phyloP scores from a whole-genome alignment of 305 asterid genomes.

The Coffea humblotiana region DNA sequence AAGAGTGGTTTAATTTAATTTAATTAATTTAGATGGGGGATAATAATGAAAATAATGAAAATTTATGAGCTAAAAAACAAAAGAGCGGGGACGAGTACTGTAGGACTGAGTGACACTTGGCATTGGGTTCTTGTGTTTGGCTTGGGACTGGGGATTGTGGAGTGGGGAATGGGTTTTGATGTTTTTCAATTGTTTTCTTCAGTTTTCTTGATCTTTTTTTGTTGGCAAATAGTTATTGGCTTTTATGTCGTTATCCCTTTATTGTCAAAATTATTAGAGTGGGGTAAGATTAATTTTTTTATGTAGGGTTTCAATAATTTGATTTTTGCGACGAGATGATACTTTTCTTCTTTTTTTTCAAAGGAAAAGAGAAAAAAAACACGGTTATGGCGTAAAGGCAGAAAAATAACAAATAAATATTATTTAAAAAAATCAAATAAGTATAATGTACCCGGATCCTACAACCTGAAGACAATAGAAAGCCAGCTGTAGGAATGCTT shows the following conservation, averaged over 20 bases:
- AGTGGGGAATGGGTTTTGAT: too few relatives aligned
- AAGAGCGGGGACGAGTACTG: not conserved
- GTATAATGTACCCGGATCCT: too few relatives aligned
- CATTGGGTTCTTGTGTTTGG: not conserved
- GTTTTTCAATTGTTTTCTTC: not conserved
- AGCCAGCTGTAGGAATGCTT: too few relatives aligned
- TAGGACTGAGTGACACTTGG: not conserved
- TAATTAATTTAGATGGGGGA: not conserved
- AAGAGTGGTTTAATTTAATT: not conserved
- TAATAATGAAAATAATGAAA: not conserved
- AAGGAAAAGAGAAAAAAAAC: too few relatives aligned
- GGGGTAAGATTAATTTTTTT: not conserved
- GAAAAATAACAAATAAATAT: too few relatives aligned
- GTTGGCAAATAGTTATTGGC: not conserved
- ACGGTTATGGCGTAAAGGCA: too few relatives aligned
- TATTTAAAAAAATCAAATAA: too few relatives aligned
- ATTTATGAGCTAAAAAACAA: not conserved
- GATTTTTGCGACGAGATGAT: not conserved
- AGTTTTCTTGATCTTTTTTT: not conserved
- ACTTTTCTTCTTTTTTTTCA: not conserved
- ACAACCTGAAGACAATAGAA: too few relatives aligned
- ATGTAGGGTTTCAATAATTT: not conserved
- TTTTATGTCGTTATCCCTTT: not conserved
- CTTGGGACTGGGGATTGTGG: not conserved
- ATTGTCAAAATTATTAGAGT: not conserved